Evolutionary conservation across 2,329 filamentous ascomycete species (phyloP), one percentile per base, ranked within the genome.

Genomic region (Dothideomycetes sp.): DNA sequence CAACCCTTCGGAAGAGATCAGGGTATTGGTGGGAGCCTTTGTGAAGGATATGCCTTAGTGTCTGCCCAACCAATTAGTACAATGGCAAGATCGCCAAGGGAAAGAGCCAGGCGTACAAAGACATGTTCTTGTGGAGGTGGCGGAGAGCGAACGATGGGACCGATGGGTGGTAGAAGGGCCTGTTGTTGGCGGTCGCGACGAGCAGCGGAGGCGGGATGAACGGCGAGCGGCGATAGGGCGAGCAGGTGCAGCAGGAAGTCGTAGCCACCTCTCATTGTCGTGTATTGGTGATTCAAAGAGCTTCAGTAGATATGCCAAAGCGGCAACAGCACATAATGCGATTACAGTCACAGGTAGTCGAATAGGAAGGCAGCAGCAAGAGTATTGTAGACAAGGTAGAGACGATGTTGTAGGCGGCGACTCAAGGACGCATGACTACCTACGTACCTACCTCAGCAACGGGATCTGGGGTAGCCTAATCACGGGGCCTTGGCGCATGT

Each of bases 1-100:
- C 86, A 46, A 82, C 70, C 51, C 77, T 80, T 44, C 81, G 74
- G 60, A 95, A 85, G 12, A 95, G 74, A 4, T 71, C 63, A 3
- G 88, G 88, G 51, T 94, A 76, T 51, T 74, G 67, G 60, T 89
- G 75, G 28, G 85, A 83, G 44, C 89, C 89, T 64, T 94, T 88
- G 59, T 95, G 88, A 64, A 85, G 91, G 54, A 96, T 80, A 63
- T 98, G 89, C 53, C 86, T 80, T 43, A 98, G 74, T 5, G 73
- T 78, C 66, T 73, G 59, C 12, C 18, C 9, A 28, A 30, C 22
- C 27, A n/a, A 15, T 22, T 11, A 44, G 18, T 25, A 23, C 8
- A 24, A n/a, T 23, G 10, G 15, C 12, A 19, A 13, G 10, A 11
- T 17, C 10, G 31, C 18, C 9, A 19, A 9, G 10, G 9, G 15